phyloP scores from a whole-genome alignment of 371 early-diverging fungal genomes.

The Mortierella sp. region DNA sequence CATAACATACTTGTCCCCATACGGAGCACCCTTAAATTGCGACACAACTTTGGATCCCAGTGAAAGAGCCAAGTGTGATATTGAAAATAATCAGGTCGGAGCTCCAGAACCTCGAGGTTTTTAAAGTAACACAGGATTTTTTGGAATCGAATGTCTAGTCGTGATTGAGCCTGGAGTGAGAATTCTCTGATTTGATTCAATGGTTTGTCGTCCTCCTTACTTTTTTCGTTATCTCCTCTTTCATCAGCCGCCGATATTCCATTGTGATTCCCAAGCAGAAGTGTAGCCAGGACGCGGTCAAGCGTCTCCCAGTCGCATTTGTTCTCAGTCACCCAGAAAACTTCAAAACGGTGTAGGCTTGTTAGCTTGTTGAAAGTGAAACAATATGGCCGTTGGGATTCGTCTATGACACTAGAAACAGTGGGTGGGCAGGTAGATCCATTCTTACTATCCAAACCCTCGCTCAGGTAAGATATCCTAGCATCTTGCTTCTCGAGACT shows the following conservation, averaged over 20 bases:
- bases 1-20: constrained; percentile 1
- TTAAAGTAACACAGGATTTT: constrained; percentile 23
- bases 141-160: background rate
- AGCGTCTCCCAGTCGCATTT: constrained; percentile 38
- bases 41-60: constrained; percentile 12
- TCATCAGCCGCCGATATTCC: background rate
- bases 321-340: constrained; percentile 25
- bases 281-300: constrained; percentile 27
- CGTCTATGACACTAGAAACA: background rate
- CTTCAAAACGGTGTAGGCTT: constrained; percentile 32
- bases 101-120: constrained; percentile 30
- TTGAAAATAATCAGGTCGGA: background rate
- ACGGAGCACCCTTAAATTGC: constrained; percentile 22
- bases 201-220: background rate
- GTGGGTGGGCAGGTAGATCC: background rate
- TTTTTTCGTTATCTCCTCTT: background rate
- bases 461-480: background rate
- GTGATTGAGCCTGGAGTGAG: constrained; percentile 13
- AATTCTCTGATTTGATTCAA: constrained; percentile 25
- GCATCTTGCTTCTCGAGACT: background rate
- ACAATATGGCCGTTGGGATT: constrained; percentile 26
- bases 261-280: constrained; percentile 13
- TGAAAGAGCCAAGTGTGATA: constrained; percentile 2
- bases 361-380: constrained; percentile 40
- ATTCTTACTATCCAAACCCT: background rate